These are phyloP conservation scores for Naganishia albida DNA, from an alignment of 1,284 basidiomycete genomes.

Conservation along the genomic window DNA sequence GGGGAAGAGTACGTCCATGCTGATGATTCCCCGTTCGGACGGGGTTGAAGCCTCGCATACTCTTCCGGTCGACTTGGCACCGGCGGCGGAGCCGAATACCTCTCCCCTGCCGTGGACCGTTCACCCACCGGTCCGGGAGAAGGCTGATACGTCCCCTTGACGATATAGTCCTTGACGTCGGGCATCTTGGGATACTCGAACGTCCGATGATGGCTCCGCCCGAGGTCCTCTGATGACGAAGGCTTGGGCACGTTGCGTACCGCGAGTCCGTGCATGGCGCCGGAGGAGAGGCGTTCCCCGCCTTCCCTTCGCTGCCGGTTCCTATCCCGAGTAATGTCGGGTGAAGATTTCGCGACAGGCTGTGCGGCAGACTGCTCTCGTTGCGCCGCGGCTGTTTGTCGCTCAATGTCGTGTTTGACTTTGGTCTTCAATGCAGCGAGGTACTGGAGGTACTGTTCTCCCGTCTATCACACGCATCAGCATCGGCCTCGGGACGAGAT, in stretches of 20 bases:
- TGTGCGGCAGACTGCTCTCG: background rate
- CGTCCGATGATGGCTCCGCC: background rate
- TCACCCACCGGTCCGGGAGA: background rate
- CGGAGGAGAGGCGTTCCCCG: background rate
- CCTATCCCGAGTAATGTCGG: background rate
- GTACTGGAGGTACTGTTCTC: conserved; percentile 25
- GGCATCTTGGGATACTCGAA: conserved; percentile 28
- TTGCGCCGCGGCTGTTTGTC: conserved; percentile 3
- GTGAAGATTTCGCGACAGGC: background rate
- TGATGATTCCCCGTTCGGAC: background rate
- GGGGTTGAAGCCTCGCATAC: conserved; percentile 13
- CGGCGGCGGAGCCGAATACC: background rate
- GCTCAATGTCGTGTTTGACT: conserved; percentile 21
- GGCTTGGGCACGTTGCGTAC: background rate
- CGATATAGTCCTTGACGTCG: conserved; percentile 6
- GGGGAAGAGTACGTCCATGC: background rate
- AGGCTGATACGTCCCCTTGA: conserved; percentile 8
- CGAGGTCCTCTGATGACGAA: background rate
- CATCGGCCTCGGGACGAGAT: background rate
- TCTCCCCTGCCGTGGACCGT: background rate
- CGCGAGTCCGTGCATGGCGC: background rate
- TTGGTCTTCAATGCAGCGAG: conserved; percentile 9
- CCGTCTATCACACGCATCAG: conserved; percentile 15
- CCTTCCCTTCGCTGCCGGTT: too few species aligned
- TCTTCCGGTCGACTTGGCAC: conserved; percentile 12